Base-by-base conservation (phyloP, 1,284 basidiomycete genomes). In the Apiotrichum laibachii region DNA sequence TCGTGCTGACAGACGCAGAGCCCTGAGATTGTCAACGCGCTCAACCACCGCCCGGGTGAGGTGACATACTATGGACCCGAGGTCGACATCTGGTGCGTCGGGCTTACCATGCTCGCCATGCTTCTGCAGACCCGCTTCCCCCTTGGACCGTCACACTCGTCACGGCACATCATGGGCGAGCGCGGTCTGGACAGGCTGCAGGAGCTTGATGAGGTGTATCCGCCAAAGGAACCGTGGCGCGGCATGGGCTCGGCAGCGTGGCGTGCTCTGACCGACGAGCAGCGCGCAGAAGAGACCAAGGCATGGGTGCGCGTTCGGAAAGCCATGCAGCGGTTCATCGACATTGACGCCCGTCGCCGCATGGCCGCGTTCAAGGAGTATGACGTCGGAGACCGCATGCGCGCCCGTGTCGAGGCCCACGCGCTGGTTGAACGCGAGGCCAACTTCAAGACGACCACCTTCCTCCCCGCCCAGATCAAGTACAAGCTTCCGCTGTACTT, bases 11-110 rank as follows among this genome's bases (percentile, higher is more conserved):
- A 2, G 13, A 16, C 3, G 5, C 72, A 81, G 70, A 80, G 79
- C 44, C 83, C 83, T 1, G 83, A 84, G 63, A 81, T 84, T 45
- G 81, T 83, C 48, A 74, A 77, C 6, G 80, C 81, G 1, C 73
- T 84, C 16, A 73, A 79, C 47, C 79, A 79, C 44, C 78, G 80
- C 9, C 77, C 80, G 3, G 82, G 82, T 6, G 74, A 73, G 4
- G 75, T 82, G n/a, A 75, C 76, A 6, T 82, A 82, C 66, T 80
- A 73, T 53, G 79, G 82, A 0, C 82, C 83, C 37, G 82, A 84
- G 57, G 76, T 84, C 50, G 83, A 84, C 66, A 81, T 82, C 53
- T 84, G 83, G 83, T 83, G 82, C 44, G 79, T 81, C 60, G 83
- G 82, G 11, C 72, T 84, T 26, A 82, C 81, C 6, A 67, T 84